phyloP scores from a whole-genome alignment of 2,329 filamentous ascomycete species.

The Graphilbum fragrans region DNA sequence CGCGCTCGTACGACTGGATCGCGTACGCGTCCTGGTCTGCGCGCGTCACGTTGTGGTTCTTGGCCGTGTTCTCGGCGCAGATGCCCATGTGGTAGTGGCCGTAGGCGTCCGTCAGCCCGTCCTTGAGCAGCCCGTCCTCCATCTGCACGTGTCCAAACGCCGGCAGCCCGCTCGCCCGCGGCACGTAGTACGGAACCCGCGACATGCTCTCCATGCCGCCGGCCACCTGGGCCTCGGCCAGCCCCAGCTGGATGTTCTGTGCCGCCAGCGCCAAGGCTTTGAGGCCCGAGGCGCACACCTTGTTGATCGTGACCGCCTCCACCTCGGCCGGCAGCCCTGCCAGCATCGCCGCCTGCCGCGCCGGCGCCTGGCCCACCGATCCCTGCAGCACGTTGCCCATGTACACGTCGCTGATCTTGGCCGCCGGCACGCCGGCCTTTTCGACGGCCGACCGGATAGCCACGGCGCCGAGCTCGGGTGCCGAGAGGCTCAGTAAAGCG shows the following conservation, averaged over 20 bases:
- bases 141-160: conserved; percentile 79
- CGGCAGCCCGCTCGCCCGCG: conserved; percentile 68
- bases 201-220: conserved; percentile 99
- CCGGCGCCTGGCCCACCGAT: conserved; percentile 76
- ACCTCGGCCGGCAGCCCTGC: conserved; percentile 71
- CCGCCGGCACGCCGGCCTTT: conserved; percentile 71
- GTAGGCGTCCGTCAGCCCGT: conserved; percentile 93
- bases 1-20: conserved; percentile 77
- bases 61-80: conserved; percentile 88
- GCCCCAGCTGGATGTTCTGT: conserved; percentile 86
- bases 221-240: conserved; percentile 78
- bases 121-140: conserved; percentile 87
- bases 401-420: conserved; percentile 83
- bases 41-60: conserved; percentile 68
- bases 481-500: conserved; percentile 69
- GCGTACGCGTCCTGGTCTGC: conserved; percentile 88
- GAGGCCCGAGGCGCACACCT: conserved; percentile 90
- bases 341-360: conserved; percentile 80
- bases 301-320: conserved; percentile 91
- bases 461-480: conserved; percentile 76
- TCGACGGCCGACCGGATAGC: conserved; percentile 86
- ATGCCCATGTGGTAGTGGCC: conserved; percentile 97
- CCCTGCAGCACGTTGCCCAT: conserved; percentile 93
- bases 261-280: conserved; percentile 87
- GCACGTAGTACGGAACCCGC: conserved; percentile 79